Conservation (phyloP, 78 protist species). For the Dictyostelium purpureum region DNA sequence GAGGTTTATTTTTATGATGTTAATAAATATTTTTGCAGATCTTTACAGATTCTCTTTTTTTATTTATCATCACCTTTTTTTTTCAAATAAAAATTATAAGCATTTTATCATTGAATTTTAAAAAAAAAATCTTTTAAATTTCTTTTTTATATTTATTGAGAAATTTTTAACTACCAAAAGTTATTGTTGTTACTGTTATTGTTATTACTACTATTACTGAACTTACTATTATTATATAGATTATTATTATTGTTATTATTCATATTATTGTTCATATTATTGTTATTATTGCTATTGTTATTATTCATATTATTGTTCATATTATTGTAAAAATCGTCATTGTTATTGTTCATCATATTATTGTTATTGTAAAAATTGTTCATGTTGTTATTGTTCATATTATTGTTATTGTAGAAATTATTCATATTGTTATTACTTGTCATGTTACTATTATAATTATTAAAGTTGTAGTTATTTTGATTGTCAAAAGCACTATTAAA, state of each 20-base stretch:
- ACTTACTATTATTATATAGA: neutral
- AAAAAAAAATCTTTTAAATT: no score
- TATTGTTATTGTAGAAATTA: neutral
- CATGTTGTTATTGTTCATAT: neutral
- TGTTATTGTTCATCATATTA: neutral
- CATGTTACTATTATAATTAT: neutral
- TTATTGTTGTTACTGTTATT: neutral
- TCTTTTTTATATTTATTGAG: no score
- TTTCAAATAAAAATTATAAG: no score
- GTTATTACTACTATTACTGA: neutral
- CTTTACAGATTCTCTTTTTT: no score
- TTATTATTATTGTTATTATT: neutral
- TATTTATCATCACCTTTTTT: no score
- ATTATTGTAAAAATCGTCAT: neutral
- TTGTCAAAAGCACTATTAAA: no score
- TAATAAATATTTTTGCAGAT: no score
- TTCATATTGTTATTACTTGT: neutral
- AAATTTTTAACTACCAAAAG: no score
- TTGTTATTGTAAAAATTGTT: neutral
- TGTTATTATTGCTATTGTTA: constrained; percentile 2
- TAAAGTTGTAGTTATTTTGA: neutral
- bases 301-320: constrained; percentile 1
- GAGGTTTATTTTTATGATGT: no score
- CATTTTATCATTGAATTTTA: no score
- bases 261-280: neutral